Evolutionary conservation across 1,284 basidiomycete species (phyloP).

Genomic region (Cerrena zonata): DNA sequence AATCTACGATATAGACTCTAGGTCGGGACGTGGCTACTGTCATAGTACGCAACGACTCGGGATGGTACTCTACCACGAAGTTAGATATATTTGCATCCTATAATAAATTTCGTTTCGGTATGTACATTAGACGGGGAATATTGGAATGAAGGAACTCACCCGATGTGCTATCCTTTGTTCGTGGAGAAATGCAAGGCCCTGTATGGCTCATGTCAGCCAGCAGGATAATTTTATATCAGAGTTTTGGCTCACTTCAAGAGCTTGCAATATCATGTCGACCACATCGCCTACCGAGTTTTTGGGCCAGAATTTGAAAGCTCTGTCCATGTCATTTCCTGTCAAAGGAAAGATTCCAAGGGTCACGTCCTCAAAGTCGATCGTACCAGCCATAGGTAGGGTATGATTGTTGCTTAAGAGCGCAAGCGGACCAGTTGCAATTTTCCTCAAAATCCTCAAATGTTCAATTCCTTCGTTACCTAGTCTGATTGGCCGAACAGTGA

Average conservation of each 20-base stretch:
- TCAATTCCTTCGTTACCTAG: not conserved
- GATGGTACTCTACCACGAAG: constrained; percentile 25
- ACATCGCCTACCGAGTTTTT: not conserved
- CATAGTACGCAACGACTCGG: constrained; percentile 19
- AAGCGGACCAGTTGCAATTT: not conserved
- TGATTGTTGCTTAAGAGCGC: not conserved
- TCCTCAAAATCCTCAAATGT: not conserved
- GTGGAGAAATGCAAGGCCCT: not conserved
- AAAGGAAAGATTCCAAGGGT: not conserved
- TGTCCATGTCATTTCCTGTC: not conserved
- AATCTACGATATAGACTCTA: constrained; percentile 26
- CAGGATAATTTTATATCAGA: not conserved
- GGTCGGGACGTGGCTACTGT: constrained; percentile 17
- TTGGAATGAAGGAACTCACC: not conserved
- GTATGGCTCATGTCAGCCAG: not conserved
- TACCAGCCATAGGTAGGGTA: not conserved
- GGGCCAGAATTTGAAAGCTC: not conserved
- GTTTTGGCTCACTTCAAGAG: not conserved
- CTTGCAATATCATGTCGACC: not conserved
- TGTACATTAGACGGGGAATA: not conserved
- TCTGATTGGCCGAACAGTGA: not conserved
- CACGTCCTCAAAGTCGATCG: not conserved
- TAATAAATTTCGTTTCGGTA: not conserved
- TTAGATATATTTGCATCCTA: constrained; percentile 26
- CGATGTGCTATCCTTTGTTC: not conserved